phyloP scores from a whole-genome alignment of 257 asterid genomes.

The Solanum chiquidenum region DNA sequence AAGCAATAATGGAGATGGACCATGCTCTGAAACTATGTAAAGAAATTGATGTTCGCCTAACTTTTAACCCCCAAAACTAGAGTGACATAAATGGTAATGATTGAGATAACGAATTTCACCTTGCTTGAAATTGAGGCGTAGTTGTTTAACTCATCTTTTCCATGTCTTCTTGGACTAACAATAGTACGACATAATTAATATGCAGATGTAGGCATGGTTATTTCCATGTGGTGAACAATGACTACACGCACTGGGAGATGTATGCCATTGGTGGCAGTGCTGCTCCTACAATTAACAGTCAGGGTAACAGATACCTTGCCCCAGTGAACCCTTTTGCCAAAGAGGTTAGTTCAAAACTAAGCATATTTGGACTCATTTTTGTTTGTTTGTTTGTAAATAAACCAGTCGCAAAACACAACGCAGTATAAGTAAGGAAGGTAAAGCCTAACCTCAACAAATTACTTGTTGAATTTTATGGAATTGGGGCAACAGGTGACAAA shows the following conservation, averaged over 20 bases:
- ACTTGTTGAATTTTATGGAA: neutral
- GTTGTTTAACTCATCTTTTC: neutral
- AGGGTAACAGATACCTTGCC: conserved; percentile 88
- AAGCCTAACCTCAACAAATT: neutral
- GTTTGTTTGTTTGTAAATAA: neutral
- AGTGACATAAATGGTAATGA: neutral
- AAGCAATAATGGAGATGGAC: neutral
- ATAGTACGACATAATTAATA: neutral
- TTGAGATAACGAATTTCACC: neutral
- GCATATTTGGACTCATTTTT: neutral
- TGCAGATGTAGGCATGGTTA: conserved; percentile 91
- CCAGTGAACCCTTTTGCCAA: conserved; percentile 73
- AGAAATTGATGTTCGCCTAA: neutral
- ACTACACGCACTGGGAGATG: conserved; percentile 88
- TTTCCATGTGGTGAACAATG: conserved; percentile 89
- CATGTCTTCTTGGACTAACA: neutral
- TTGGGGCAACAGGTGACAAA: conserved; percentile 54
- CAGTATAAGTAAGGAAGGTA: neutral
- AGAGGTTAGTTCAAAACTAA: conserved; percentile 34
- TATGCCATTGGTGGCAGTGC: conserved; percentile 98
- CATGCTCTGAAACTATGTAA: neutral
- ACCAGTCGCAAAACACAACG: neutral
- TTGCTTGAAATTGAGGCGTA: neutral
- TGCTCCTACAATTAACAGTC: conserved; percentile 86
- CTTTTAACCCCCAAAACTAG: neutral